Evolutionary conservation across 1,139 yeast species (phyloP).

Genomic region (Yamadazyma conglobata): DNA sequence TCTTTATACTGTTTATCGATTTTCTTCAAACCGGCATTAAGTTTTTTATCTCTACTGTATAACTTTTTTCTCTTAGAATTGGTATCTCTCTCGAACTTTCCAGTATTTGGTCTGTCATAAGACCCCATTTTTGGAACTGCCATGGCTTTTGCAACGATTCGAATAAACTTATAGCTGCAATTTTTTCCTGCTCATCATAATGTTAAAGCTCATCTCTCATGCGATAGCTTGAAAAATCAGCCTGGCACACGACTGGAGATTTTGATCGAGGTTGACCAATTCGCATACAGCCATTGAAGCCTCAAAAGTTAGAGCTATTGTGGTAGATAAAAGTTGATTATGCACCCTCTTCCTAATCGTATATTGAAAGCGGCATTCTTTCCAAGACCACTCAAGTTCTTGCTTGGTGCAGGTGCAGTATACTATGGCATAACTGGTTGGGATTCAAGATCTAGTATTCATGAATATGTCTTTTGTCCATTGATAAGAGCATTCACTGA

Average conservation of each 20-base stretch:
- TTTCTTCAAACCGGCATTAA: constrained; percentile 61
- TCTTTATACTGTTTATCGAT: constrained; percentile 72
- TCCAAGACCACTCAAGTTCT: constrained; percentile 4
- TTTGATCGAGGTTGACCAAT: too few species aligned
- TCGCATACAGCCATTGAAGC: too few species aligned
- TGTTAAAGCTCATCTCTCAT: too few species aligned
- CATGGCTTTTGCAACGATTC: too few species aligned
- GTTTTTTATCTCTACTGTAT: constrained; percentile 53
- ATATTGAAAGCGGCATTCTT: constrained; percentile 5
- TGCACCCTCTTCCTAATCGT: too few species aligned
- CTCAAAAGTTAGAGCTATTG: too few species aligned
- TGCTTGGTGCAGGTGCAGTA: constrained; percentile 3
- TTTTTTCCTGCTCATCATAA: too few species aligned
- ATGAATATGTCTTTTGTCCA: constrained; percentile 80
- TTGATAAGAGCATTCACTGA: constrained; percentile 64
- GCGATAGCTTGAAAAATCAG: too few species aligned
- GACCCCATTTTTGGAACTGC: constrained; percentile 19
- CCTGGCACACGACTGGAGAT: too few species aligned
- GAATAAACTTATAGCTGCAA: too few species aligned
- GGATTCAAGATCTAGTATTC: constrained; percentile 81
- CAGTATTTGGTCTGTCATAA: constrained; percentile 19
- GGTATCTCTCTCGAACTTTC: constrained; percentile 18
- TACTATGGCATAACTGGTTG: constrained; percentile 4
- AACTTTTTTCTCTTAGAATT: constrained; percentile 17
- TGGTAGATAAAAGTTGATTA: too few species aligned